Evolutionary conservation across 1,284 basidiomycete species (phyloP), one percentile per base, ranked within the genome.

Genomic region (Puccinia polysora): DNA sequence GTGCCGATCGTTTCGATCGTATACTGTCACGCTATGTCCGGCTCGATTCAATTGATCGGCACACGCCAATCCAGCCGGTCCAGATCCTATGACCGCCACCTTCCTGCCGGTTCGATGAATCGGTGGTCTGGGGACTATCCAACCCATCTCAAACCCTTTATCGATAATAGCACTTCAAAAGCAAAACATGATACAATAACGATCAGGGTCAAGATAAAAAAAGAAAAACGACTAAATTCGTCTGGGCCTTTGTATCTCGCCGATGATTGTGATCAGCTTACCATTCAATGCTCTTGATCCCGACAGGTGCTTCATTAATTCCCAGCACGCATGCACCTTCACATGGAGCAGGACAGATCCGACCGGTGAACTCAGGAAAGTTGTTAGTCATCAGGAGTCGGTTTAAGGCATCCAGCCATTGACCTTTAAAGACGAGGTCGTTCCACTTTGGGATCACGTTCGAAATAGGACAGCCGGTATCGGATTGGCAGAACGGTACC

Each of bases 361-460:
- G 76, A 69, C 91, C 91, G 63, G 91, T 95, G 81, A 95, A 93
- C 81, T 94, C 91, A 52, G 77, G 89, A 86, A 96, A 95, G 81
- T 94, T 95, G 82, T 95, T 95, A 72, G 93, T 96, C 83, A 93
- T 83, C 59, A 93, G 84, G 55, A 96, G 84, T 28, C 91, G 86
- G 79, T 95, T 89, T 73, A 93, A 84, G 40, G 93, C 93, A 75
- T 94, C 92, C 77, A 86, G 85, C 92, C 92, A 96, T 81, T 93
- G 89, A 43, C 88, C 89, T 83, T 94, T 94, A 85, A 96, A 96
- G 62, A 93, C 88, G 53, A 93, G 85, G 69, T 79, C 89, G 80
- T 94, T 94, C 90, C 90, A 95, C 80, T 92, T 91, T 87, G 91
- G 80, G 68, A 96, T 95, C 78, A 95, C 85, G 80, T 97, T 97